These are phyloP conservation scores for Verticillium nonalfalfae DNA, from an alignment of 2,329 filamentous ascomycete species.

Conservation along the genomic window DNA sequence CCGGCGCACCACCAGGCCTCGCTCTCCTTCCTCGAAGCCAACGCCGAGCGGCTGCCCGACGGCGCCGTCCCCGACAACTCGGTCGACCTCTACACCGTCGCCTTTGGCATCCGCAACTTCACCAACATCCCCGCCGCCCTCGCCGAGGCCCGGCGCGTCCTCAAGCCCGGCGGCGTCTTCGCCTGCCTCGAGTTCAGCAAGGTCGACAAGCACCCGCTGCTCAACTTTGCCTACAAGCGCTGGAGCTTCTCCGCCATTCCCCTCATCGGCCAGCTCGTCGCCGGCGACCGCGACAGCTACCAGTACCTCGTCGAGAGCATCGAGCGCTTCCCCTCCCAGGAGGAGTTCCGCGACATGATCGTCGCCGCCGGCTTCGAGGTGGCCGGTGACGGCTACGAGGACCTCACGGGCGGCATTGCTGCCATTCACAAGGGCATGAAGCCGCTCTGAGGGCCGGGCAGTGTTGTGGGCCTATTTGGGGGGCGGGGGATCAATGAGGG, in stretches of 20 bases:
- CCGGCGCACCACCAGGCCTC: conserved; percentile 47
- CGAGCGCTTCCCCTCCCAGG: conserved; percentile 82
- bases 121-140: conserved; percentile 82
- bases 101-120: conserved; percentile 97
- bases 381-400: conserved; percentile 77
- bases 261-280: conserved; percentile 89
- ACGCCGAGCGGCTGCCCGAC: conserved; percentile 68
- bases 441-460: conserved; percentile 39
- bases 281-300: conserved; percentile 90
- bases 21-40: conserved; percentile 79
- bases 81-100: conserved; percentile 95
- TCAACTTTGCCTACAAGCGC: conserved; percentile 84
- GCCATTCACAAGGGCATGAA: conserved; percentile 97
- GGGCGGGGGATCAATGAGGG: neutral
- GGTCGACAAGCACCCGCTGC: conserved; percentile 64
- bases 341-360: conserved; percentile 80
- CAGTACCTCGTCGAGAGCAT: conserved; percentile 99
- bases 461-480: neutral
- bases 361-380: conserved; percentile 77
- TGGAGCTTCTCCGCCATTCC: conserved; percentile 97
- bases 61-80: conserved; percentile 56
- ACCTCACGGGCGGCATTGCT: conserved; percentile 86
- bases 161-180: conserved; percentile 93
- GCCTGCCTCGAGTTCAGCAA: conserved; percentile 95
- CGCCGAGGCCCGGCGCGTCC: conserved; percentile 75